Evolutionary conservation across 2,329 filamentous ascomycete genomes (phyloP).

Genomic region (Neofusicoccum sp.): DNA sequence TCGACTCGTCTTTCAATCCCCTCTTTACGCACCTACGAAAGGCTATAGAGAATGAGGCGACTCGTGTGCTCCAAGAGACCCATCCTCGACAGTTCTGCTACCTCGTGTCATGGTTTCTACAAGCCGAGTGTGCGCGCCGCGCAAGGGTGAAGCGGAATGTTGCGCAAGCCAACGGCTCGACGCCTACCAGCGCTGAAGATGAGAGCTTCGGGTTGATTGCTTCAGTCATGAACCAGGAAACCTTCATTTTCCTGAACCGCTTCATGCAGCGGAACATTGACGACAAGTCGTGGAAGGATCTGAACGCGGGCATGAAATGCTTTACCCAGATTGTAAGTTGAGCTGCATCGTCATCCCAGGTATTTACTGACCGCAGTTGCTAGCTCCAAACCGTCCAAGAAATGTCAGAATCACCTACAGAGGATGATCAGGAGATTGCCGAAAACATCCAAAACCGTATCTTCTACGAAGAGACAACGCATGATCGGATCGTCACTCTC

Average conservation of each 20-base stretch:
- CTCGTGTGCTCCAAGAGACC: constrained; percentile 69
- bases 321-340: constrained; percentile 73
- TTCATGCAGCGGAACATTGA: constrained; percentile 77
- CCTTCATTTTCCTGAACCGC: constrained; percentile 83
- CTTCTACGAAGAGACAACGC: constrained; percentile 96
- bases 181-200: constrained; percentile 47
- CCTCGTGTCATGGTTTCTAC: constrained; percentile 85
- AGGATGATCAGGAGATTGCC: constrained; percentile 96
- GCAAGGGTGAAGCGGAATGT: constrained; percentile 54
- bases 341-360: constrained; percentile 17
- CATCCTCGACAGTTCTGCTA: constrained; percentile 90
- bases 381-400: constrained; percentile 80
- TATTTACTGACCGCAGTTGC: not conserved
- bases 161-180: constrained; percentile 37
- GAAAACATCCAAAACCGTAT: constrained; percentile 95
- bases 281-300: constrained; percentile 80
- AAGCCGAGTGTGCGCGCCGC: constrained; percentile 75
- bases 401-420: constrained; percentile 78
- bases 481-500: constrained; percentile 80
- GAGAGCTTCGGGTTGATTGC: constrained; percentile 86
- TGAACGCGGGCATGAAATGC: constrained; percentile 86
- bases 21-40: constrained; percentile 78
- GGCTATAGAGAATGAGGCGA: constrained; percentile 84
- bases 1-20: constrained; percentile 94
- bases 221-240: constrained; percentile 88